phyloP scores from a whole-genome alignment of 176 grass and related monocot genomes.

The Oryza coarctata region DNA sequence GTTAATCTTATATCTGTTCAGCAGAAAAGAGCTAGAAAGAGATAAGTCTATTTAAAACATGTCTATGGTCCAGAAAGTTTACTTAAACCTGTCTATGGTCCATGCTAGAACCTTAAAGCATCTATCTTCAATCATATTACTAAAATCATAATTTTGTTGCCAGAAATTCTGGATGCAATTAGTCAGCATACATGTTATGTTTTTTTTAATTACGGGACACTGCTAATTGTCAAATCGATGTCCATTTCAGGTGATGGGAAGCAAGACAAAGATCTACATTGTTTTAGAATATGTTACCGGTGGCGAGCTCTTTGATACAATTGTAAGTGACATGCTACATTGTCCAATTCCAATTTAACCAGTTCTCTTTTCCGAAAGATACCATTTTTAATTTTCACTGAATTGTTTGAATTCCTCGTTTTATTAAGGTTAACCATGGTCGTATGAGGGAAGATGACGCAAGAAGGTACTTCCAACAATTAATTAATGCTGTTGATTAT shows the following conservation, averaged over 20 bases:
- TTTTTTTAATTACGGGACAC: neutral
- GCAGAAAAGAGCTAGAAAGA: neutral
- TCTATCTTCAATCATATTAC: constrained; percentile 1
- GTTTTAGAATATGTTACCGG: constrained; percentile 85
- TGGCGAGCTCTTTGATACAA: constrained; percentile 90
- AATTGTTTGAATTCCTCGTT: constrained; percentile 2
- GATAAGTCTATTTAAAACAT: neutral
- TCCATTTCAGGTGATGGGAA: constrained; percentile 85
- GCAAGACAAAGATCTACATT: constrained; percentile 93
- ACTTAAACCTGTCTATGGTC: neutral
- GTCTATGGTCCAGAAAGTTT: no score
- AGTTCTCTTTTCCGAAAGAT: constrained; percentile 1
- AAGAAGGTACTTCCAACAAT: constrained; percentile 90
- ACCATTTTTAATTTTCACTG: neutral
- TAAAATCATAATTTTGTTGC: neutral
- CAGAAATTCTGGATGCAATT: neutral
- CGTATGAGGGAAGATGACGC: constrained; percentile 97
- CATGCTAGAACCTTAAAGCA: neutral
- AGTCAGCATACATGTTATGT: constrained; percentile 1
- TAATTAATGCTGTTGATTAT: constrained; percentile 98
- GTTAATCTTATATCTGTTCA: neutral
- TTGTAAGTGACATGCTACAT: constrained; percentile 59
- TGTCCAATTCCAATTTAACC: neutral
- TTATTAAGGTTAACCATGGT: constrained; percentile 80
- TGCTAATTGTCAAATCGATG: neutral